phyloP scores from a whole-genome alignment of 2,329 filamentous ascomycete genomes.

The Tolypocladium ophioglossoides region DNA sequence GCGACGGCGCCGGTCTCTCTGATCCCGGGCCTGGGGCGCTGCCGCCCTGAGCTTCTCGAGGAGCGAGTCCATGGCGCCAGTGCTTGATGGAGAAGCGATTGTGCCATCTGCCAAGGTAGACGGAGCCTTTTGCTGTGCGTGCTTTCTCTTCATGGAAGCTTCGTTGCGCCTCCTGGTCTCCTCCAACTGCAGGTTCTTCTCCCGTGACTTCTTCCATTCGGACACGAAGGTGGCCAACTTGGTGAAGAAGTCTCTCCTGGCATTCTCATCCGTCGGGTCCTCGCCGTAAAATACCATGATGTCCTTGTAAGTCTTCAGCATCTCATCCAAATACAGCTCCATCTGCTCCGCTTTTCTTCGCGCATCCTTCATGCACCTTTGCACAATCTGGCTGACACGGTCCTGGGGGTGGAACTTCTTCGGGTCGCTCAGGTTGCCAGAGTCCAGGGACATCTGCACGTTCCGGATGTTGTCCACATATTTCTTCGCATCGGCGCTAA shows the following conservation, averaged over 20 bases:
- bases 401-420: conserved; percentile 98
- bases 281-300: conserved; percentile 97
- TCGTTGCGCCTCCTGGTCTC: conserved; percentile 79
- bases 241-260: conserved; percentile 88
- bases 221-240: conserved; percentile 84
- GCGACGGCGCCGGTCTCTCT: conserved; percentile 77
- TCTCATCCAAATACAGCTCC: conserved; percentile 86
- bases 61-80: conserved; percentile 90
- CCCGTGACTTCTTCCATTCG: conserved; percentile 93
- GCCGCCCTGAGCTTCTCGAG: conserved; percentile 91
- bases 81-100: conserved; percentile 58
- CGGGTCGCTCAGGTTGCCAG: conserved; percentile 86
- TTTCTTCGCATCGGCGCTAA: conserved; percentile 75
- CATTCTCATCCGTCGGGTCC: conserved; percentile 82
- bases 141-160: conserved; percentile 84
- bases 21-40: conserved; percentile 79
- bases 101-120: conserved; percentile 25
- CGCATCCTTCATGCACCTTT: conserved; percentile 93
- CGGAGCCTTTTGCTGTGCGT: conserved; percentile 53
- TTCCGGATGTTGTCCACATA: conserved; percentile 96
- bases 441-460: conserved; percentile 83
- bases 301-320: conserved; percentile 82
- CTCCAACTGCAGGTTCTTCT: conserved; percentile 81
- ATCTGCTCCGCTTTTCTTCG: conserved; percentile 93
- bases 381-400: conserved; percentile 82